Base-by-base conservation (phyloP, 1,139 yeast species). In the Yamadazyma atmosphaerica region DNA sequence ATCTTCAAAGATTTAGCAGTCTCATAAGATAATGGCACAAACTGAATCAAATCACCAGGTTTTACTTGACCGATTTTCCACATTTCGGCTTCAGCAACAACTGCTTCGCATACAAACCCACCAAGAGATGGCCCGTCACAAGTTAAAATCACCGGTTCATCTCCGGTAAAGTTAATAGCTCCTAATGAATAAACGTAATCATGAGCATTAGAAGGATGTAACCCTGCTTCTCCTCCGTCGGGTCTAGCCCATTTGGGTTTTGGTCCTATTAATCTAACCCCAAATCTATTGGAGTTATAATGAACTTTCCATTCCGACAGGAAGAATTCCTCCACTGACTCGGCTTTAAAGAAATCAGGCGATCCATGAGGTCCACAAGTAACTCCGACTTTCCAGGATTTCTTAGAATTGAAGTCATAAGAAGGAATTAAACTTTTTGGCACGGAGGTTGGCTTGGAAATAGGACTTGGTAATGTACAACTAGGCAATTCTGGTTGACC, bases 141-240 rank as follows among this genome's bases (percentile, higher is more conserved):
- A 8, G 98, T 87, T 62, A 92, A 76, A 50, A 92, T 88, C 25
- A 92, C 98, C 3, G 98, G 98, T 62, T 90, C 98, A 63, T 92
- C 98, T 63, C 98, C 98, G 22, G 98, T 90, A 58, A 92, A 92
- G 63, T 92, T 92, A 61, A 92, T 83, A 26, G 98, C 98, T 54
- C 98, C 98, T 44, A 90, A 70, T 1, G 98, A 87, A 61, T 92
- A 92, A 37, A 90, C 98, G 58, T 92, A 92, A 68, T 92, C 98
- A 59, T 90, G 98, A 34, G 96, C 92, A 64, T 92, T 92, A 13
- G 97, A 89, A 39, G 98, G 98, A 68, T 92, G 98, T 57, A 90
- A 72, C 42, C 98, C 98, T 44, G 95, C 98, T 58, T 89, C 96
- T 41, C 98, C 98, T 65, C 98, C 98, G 61, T 89, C 96, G n/a